Evolutionary conservation across 805 yeast species (phyloP).

Genomic region (Metschnikowia kofuensis): DNA sequence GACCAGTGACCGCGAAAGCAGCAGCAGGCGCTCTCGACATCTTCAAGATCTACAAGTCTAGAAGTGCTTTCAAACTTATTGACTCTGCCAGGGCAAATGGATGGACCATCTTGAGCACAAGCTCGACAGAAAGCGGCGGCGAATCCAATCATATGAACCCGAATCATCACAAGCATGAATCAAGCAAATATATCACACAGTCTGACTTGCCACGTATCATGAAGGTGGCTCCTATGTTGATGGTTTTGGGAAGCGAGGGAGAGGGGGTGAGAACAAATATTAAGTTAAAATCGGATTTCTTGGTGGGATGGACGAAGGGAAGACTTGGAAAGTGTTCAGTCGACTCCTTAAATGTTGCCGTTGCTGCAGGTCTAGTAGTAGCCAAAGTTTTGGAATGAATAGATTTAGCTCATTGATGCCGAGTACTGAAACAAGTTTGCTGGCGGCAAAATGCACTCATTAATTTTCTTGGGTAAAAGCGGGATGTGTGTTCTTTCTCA

Average conservation of each 20-base stretch:
- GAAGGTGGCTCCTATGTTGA: constrained; percentile 53
- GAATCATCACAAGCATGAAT: constrained; percentile 29
- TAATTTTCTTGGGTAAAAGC: too few relatives aligned
- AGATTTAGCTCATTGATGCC: too few relatives aligned
- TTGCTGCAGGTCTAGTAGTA: constrained; percentile 75
- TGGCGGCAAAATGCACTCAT: too few relatives aligned
- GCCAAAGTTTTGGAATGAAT: constrained; percentile 14
- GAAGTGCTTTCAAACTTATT: constrained; percentile 62
- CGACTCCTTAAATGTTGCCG: constrained; percentile 87
- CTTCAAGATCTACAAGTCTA: constrained; percentile 55
- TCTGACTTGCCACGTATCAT: constrained; percentile 45
- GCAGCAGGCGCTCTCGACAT: constrained; percentile 84
- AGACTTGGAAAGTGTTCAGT: constrained; percentile 38
- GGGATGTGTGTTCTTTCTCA: too few relatives aligned
- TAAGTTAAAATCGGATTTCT: constrained; percentile 52
- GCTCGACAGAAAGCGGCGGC: constrained; percentile 32
- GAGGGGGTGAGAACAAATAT: constrained; percentile 72
- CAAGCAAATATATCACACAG: constrained; percentile 35
- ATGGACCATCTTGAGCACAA: constrained; percentile 72
- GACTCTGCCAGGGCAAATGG: constrained; percentile 53
- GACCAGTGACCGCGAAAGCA: constrained; percentile 77
- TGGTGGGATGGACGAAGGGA: constrained; percentile 41
- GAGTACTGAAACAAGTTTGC: too few relatives aligned
- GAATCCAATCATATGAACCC: constrained; percentile 19
- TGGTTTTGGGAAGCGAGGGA: constrained; percentile 86